Evolutionary conservation across 345 rosid genomes (phyloP).

Genomic region (Cardamine resedifolia): DNA sequence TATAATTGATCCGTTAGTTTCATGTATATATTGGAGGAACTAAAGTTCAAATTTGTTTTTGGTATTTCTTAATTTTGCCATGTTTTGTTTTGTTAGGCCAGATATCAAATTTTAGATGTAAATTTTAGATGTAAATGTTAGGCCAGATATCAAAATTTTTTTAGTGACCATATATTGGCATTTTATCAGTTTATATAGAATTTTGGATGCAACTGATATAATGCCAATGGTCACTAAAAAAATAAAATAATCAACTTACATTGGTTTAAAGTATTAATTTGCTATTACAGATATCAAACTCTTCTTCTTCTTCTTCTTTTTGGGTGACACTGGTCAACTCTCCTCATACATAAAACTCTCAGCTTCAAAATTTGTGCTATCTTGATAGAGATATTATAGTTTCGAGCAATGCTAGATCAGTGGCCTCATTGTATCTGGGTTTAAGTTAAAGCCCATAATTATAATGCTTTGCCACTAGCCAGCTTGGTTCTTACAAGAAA

Average conservation of each 20-base stretch:
- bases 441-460: neutral
- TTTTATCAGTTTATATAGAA: too few species aligned
- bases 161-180: too few species aligned
- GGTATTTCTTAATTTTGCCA: neutral
- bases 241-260: too few species aligned
- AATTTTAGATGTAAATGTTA: too few species aligned
- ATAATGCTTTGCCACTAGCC: neutral
- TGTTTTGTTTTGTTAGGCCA: neutral
- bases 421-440: neutral
- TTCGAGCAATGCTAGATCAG: neutral
- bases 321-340: too few species aligned
- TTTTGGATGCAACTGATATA: neutral
- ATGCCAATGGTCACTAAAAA: neutral
- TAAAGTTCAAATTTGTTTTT: neutral
- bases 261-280: too few species aligned
- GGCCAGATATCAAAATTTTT: too few species aligned
- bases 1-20: neutral
- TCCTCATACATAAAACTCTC: too few species aligned
- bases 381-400: too few species aligned
- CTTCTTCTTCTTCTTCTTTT: too few species aligned
- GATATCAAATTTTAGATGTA: neutral
- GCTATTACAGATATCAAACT: too few species aligned
- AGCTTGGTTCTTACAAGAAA: neutral
- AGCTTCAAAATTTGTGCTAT: too few species aligned
- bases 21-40: neutral